phyloP scores from a whole-genome alignment of 805 yeast genomes.

The Komagataella pastoris region DNA sequence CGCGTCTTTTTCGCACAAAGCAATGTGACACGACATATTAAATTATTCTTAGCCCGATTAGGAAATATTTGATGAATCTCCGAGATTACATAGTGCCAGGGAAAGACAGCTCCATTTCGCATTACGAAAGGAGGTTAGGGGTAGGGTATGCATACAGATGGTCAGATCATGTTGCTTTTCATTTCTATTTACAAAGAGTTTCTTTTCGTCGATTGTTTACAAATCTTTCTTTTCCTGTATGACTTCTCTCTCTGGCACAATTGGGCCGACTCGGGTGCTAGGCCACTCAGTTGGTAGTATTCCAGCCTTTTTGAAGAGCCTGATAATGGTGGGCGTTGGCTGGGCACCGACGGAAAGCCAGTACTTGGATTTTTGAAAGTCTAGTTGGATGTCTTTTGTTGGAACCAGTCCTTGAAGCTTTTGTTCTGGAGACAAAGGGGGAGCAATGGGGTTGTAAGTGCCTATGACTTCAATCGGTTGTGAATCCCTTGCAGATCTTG shows the following conservation, averaged over 20 bases:
- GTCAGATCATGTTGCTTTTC: not conserved
- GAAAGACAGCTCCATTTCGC: not conserved
- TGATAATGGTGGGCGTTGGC: constrained; percentile 72
- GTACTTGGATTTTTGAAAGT: constrained; percentile 81
- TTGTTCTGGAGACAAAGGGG: constrained; percentile 52
- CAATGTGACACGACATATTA: not conserved
- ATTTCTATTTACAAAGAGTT: not conserved
- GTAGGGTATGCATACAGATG: too few species aligned
- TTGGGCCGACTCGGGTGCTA: constrained; percentile 21
- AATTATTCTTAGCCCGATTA: not conserved
- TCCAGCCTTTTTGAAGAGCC: constrained; percentile 69
- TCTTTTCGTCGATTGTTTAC: not conserved
- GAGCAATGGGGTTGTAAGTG: constrained; percentile 77
- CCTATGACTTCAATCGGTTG: constrained; percentile 93
- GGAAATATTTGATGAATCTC: not conserved
- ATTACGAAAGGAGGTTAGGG: not conserved
- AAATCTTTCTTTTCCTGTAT: constrained; percentile 3
- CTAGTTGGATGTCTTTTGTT: constrained; percentile 68
- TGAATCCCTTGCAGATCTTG: constrained; percentile 66
- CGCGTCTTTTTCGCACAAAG: not conserved
- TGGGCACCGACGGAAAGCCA: constrained; percentile 98
- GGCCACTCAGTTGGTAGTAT: constrained; percentile 50
- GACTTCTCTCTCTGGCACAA: constrained; percentile 8
- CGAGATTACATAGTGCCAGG: not conserved
- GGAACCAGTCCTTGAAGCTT: constrained; percentile 41